These are phyloP conservation scores for Lactarius sanguifluus DNA, from an alignment of 768 basidiomycete genomes.

Conservation along the genomic window DNA sequence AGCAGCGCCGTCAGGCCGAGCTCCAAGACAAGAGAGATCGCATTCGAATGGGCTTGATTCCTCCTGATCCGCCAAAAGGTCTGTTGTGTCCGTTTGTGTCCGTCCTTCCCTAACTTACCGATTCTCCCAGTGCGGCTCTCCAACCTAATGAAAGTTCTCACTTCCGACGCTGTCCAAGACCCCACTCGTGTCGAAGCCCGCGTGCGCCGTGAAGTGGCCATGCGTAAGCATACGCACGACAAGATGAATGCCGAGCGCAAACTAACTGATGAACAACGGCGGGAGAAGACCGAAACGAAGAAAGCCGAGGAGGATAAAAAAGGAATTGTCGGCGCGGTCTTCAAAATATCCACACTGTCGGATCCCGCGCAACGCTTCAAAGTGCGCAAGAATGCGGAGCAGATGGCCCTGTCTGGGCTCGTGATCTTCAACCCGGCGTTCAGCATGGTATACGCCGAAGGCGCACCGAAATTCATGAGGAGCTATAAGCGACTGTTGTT, in stretches of 20 bases:
- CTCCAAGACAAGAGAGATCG: constrained; percentile 93
- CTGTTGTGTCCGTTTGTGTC: constrained; percentile 24
- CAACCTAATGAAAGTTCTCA: constrained; percentile 97
- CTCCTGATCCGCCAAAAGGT: constrained; percentile 96
- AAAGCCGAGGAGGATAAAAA: constrained; percentile 86
- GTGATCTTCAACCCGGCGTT: constrained; percentile 91
- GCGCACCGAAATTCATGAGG: constrained; percentile 79
- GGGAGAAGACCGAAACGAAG: constrained; percentile 85
- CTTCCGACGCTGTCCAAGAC: constrained; percentile 94
- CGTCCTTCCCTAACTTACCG: constrained; percentile 14
- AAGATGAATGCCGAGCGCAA: constrained; percentile 93
- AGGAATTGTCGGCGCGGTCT: constrained; percentile 79
- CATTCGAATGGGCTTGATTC: constrained; percentile 92
- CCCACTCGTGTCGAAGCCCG: constrained; percentile 97
- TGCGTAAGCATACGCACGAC: constrained; percentile 85
- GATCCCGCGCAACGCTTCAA: constrained; percentile 96
- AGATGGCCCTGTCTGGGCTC: constrained; percentile 81
- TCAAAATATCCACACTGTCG: constrained; percentile 87
- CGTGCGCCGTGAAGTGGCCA: constrained; percentile 89
- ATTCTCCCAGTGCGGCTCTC: constrained; percentile 72
- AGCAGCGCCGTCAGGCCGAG: constrained; percentile 82
- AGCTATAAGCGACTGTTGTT: constrained; percentile 88
- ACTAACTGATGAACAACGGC: constrained; percentile 84
- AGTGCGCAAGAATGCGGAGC: constrained; percentile 94
- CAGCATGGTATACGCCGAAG: constrained; percentile 92